phyloP scores from a whole-genome alignment of 192 early-diverging fungal genomes.

The Backusella psychrophila region DNA sequence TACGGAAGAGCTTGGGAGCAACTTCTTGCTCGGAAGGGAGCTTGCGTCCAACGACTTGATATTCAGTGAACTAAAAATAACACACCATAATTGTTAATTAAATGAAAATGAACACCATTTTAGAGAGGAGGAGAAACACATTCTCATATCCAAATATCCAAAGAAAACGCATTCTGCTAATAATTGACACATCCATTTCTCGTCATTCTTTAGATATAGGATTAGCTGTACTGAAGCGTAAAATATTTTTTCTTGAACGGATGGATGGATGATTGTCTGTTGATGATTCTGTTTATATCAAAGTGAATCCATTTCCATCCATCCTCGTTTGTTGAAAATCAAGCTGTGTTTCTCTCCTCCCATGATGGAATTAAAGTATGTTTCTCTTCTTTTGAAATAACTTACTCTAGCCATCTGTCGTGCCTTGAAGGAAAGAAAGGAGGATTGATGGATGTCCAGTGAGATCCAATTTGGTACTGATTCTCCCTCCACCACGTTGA shows the following conservation, averaged over 20 bases:
- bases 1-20: constrained; percentile 94
- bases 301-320: background rate
- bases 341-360: background rate
- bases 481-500: background rate
- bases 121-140: background rate
- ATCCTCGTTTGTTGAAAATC: background rate
- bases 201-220: background rate
- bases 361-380: background rate
- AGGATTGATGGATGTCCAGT: constrained; percentile 12
- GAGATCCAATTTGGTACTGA: constrained; percentile 7
- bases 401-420: constrained; percentile 21
- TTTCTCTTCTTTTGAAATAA: background rate
- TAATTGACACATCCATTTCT: background rate
- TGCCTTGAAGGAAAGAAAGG: constrained; percentile 24
- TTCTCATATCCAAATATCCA: background rate
- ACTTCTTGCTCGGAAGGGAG: constrained; percentile 90
- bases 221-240: background rate
- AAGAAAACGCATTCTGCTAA: background rate
- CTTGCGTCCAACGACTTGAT: constrained; percentile 92
- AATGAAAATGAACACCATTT: background rate
- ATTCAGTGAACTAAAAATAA: constrained; percentile 20
- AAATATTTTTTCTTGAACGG: background rate
- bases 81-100: background rate
- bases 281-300: background rate
- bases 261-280: constrained; percentile 16